Evolutionary conservation across 2,329 filamentous ascomycete genomes (phyloP).

Genomic region (Botrytis porri): DNA sequence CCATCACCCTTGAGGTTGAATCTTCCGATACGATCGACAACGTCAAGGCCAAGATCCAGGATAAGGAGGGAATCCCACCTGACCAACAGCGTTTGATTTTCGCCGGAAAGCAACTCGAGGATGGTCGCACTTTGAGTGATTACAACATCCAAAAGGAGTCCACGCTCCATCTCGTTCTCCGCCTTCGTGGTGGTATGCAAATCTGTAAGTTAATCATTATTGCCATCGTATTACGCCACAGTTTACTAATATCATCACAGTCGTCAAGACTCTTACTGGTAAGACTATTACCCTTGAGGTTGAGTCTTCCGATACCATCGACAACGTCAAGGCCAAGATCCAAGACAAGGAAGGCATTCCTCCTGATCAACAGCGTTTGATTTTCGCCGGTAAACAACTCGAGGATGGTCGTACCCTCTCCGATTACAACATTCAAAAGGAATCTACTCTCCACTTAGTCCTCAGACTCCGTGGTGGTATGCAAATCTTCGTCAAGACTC

Average conservation of each 20-base stretch:
- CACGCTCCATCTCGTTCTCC: conserved; percentile 80
- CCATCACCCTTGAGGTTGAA: conserved; percentile 99
- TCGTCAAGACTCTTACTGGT: conserved; percentile 82
- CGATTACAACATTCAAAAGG: conserved; percentile 97
- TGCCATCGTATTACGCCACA: conserved; percentile 55
- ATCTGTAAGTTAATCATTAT: conserved; percentile 51
- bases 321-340: conserved; percentile 96
- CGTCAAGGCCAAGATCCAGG: conserved; percentile 95
- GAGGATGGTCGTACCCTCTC: conserved; percentile 87
- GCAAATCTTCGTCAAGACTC: conserved; percentile 70
- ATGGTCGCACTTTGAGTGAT: conserved; percentile 83
- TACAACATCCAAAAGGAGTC: conserved; percentile 97
- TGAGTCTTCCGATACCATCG: conserved; percentile 98
- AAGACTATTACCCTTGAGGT: conserved; percentile 99
- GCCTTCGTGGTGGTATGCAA: conserved; percentile 86
- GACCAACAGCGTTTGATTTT: conserved; percentile 97
- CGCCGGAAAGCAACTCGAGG: conserved; percentile 93
- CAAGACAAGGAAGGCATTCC: conserved; percentile 92
- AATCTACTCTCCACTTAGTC: conserved; percentile 77
- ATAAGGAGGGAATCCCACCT: conserved; percentile 95
- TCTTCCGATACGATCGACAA: conserved; percentile 99
- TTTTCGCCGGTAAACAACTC: conserved; percentile 90
- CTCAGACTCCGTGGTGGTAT: conserved; percentile 80
- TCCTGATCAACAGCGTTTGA: conserved; percentile 89
- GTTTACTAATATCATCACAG: conserved; percentile 44